Conservation (phyloP, 202 grass and related monocot species). For the Cymbopogon flexuosus region DNA sequence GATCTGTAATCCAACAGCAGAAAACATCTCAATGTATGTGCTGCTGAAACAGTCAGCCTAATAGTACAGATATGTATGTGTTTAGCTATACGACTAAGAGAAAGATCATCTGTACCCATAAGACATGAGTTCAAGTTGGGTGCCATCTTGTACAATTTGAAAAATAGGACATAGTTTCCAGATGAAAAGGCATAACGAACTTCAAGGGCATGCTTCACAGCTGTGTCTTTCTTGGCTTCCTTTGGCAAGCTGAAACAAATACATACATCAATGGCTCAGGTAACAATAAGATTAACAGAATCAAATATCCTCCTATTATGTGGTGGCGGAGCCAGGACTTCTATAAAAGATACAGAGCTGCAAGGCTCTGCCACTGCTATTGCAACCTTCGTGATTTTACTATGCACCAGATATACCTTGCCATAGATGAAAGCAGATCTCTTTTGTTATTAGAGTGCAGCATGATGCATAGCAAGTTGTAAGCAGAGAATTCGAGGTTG, state of each 20-base stretch:
- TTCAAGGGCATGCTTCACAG: conserved; percentile 83
- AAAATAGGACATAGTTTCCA: conserved; percentile 83
- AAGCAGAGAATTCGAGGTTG: conserved; percentile 78
- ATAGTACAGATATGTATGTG: not conserved
- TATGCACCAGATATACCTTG: conserved; percentile 50
- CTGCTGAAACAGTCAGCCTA: not conserved
- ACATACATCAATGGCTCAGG: conserved; percentile 22
- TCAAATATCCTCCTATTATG: not conserved
- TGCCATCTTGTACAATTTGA: conserved; percentile 77
- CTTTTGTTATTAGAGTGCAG: conserved; percentile 82
- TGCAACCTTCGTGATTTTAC: conserved; percentile 5
- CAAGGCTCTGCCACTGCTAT: not conserved
- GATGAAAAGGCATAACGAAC: conserved; percentile 76
- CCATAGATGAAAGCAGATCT: conserved; percentile 73
- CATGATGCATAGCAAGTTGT: conserved; percentile 69
- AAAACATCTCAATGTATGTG: not conserved
- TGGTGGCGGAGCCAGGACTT: not conserved
- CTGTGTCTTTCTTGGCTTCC: conserved; percentile 56
- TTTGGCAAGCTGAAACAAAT: conserved; percentile 63
- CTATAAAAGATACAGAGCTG: not conserved
- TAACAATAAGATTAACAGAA: conserved; percentile 20
- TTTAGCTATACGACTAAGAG: not conserved
- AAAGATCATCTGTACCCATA: conserved; percentile 59
- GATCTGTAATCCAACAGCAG: conserved; percentile 40
- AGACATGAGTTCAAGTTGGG: conserved; percentile 74